Percentiles rank a stretch among this genome's conserved stretches.
Evolutionary conservation across 176 grass and related monocot genomes (phyloP).

Genomic region (Zoysia japonica): DNA sequence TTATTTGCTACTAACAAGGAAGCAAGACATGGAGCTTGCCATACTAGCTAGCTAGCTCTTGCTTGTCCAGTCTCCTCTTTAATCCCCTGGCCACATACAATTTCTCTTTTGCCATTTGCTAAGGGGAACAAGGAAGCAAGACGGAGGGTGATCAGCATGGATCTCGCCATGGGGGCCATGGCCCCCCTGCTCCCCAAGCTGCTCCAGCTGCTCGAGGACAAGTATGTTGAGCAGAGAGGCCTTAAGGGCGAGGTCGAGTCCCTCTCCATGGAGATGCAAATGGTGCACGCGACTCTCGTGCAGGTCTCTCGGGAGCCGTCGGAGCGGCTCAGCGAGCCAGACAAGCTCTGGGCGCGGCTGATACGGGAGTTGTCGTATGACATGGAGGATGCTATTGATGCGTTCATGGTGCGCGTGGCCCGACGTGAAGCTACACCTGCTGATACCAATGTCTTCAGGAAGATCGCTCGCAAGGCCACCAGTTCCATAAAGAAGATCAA

Average conservation of each 20-base stretch:
- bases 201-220: neutral
- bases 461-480: neutral
- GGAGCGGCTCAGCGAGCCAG: neutral
- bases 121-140: no score
- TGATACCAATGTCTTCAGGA: neutral
- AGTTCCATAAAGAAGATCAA: neutral
- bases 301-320: neutral
- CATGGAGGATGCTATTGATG: neutral
- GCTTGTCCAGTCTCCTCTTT: no score
- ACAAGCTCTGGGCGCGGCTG: neutral
- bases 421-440: no score
- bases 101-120: no score
- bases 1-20: no score
- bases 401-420: neutral
- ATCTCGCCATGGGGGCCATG: constrained; percentile 11
- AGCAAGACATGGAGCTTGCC: no score
- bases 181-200: neutral
- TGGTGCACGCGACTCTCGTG: neutral
- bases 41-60: no score
- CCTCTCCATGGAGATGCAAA: neutral
- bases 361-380: constrained; percentile 10
- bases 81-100: no score
- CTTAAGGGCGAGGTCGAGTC: neutral
- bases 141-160: neutral
- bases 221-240: constrained; percentile 5